Base-by-base conservation (phyloP, 768 basidiomycete genomes). In the Chalciporus pseudorubinellus region DNA sequence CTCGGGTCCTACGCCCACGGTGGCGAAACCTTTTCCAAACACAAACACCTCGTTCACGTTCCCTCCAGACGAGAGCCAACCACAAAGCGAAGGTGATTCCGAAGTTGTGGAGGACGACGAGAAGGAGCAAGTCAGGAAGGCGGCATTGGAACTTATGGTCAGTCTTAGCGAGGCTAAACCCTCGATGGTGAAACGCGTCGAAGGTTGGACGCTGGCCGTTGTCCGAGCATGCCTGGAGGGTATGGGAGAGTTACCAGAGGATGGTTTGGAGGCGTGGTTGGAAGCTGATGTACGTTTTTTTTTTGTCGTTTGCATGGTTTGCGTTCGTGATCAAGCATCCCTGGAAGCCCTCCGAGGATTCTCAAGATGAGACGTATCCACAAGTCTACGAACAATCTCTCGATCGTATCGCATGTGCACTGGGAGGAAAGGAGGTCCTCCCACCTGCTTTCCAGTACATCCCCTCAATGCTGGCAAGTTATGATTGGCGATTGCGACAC, bases 401-500 rank as follows among this genome's bases (percentile, higher is more conserved):
- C 2, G 93, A 95, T 66, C 74, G 92, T 8, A 66, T 94, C 4
- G 88, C 92, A 10, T 84, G 84, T 66, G 88, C 89, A 0, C 70
- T 93, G 39, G 89, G 89, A 6, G 91, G 92, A 0, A 76, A 83
- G 50, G 72, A 81, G 1, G 80, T 93, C 1, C 72, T 95, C 5
- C 92, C 88, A 0, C 81, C 85, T 10, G 85, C 92, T 6, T 93
- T 93, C 71, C 82, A 84, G 66, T 83, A 84, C 52, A 90, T 92
- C 13, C 89, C 89, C 1, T 84, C 83, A 0, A 90, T 95, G 85
- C 74, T 94, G 50, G 80, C 78, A 0, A 84, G 80, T 49, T 85
- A 84, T 53, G 89, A 93, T 67, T 95, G 93, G 93, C 77, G 89
- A 46, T 78, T 83, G 22, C 76, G 92, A 24, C 91, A 95, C 59